phyloP scores from a whole-genome alignment of 495 filamentous ascomycete genomes.

The Lentithecium fluviatile region DNA sequence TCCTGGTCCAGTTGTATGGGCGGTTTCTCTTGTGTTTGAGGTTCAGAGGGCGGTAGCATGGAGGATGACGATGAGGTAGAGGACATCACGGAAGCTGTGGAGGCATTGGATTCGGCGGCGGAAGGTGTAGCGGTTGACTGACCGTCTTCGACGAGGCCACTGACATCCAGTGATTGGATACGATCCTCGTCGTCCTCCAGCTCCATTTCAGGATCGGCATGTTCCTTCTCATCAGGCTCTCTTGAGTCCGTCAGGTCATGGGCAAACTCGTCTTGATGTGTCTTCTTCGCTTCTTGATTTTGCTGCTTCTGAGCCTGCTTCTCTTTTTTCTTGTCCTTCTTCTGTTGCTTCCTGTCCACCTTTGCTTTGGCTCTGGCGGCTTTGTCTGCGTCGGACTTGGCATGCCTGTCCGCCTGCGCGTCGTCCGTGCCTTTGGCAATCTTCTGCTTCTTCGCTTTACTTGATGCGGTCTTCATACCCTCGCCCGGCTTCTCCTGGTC shows the following conservation, averaged over 20 bases:
- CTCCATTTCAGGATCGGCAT: neutral
- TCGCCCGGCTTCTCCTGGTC: conserved; percentile 33
- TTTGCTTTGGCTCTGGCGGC: conserved; percentile 40
- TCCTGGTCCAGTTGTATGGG: conserved; percentile 52
- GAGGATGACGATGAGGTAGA: conserved; percentile 29
- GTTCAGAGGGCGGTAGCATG: conserved; percentile 40
- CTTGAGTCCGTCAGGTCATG: conserved; percentile 2
- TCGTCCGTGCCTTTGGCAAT: conserved; percentile 40
- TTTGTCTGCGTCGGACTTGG: conserved; percentile 34
- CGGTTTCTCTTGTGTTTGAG: conserved; percentile 46
- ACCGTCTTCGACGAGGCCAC: conserved; percentile 37
- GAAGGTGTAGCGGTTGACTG: conserved; percentile 25
- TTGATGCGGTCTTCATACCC: conserved; percentile 38
- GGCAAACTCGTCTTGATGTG: conserved; percentile 28
- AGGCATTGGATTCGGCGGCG: conserved; percentile 37
- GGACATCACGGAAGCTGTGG: conserved; percentile 38
- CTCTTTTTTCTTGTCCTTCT: conserved; percentile 46
- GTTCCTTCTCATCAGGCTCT: conserved; percentile 15
- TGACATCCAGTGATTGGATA: conserved; percentile 38
- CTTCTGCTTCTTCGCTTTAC: conserved; percentile 48
- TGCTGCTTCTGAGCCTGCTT: conserved; percentile 48
- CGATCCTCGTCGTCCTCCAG: conserved; percentile 12
- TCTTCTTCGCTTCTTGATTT: conserved; percentile 48
- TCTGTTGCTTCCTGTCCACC: conserved; percentile 42
- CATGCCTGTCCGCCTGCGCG: conserved; percentile 41